Evolutionary conservation across 164 flowering plant genomes (phyloP), one percentile per base, ranked within the genome.

Genomic region (Tetrastigma voinierianum): DNA sequence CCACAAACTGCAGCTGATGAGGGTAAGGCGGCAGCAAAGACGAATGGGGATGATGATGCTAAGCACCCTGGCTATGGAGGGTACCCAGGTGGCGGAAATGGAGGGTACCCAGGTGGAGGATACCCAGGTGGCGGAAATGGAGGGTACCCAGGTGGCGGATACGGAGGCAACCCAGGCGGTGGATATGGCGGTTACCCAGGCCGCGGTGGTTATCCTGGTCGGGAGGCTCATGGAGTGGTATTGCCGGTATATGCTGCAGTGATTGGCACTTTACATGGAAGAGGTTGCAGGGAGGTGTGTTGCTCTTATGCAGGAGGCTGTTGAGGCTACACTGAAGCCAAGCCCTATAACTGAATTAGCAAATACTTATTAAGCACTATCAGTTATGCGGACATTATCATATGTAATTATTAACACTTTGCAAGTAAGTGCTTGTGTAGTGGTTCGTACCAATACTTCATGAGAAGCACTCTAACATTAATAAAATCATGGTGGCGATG

Each of bases 251-350:
- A 44, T 59, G 73, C 4, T 45, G 70, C 18, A 10, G 74, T 6
- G 46, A 64, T 13, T 53, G 53, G 1, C 44, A 51, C 59, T 20
- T n/a, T n/a, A n/a, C n/a, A 64, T 20, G 64, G 72, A 40, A 25
- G 53, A 2, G 64, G 72, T 44, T 64, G 76, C 61, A 2, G 45
- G 12, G 48, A 65, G 55, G 48, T 65, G 55, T 73, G 76, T 49
- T 73, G 76, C 68, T 46, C 64, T 19, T 73, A 56, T 59, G 61
- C 61, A 13, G 70, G 64, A 67, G 53, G 65, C 70, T 48, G 65
- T 56, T 15, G 59, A 56, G 10, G 67, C 63, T 24, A 67, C 9
- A 23, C 64, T n/a, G 47, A 67, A 59, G 57, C 49, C 16, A 45
- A 65, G 49, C 59, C 68, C 44, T 51, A 55, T 4, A 54, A 65